Conservation (phyloP, 2,329 filamentous ascomycete species). For the Cercospora zeae-maydis region DNA sequence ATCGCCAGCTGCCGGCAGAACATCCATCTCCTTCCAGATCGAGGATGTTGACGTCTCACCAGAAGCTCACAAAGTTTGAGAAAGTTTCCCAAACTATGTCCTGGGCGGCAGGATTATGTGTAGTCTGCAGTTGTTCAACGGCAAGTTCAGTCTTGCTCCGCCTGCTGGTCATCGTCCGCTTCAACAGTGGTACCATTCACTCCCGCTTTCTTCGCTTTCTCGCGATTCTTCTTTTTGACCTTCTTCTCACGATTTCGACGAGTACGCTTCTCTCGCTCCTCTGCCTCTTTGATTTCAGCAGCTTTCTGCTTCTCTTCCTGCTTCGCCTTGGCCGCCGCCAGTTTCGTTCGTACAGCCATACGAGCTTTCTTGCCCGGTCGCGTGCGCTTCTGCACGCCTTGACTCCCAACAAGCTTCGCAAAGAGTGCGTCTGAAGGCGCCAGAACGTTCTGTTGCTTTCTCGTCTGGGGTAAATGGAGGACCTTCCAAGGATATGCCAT, state of each 20-base stretch:
- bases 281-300: conserved; percentile 31
- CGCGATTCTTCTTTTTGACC: conserved; percentile 35
- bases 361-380: conserved; percentile 35
- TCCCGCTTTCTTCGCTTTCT: conserved; percentile 36
- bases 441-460: conserved; percentile 14
- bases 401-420: conserved; percentile 3
- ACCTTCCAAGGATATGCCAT: conserved; percentile 26
- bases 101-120: too few species aligned
- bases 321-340: conserved; percentile 22
- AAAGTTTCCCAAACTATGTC: too few species aligned
- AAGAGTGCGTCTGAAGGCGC: conserved; percentile 7
- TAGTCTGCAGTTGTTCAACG: too few species aligned
- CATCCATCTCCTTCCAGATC: too few species aligned
- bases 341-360: conserved; percentile 29
- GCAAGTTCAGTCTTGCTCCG: background rate
- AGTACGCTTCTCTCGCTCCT: conserved; percentile 35
- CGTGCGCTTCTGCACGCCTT: conserved; percentile 24
- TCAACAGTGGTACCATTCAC: background rate
- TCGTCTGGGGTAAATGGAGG: conserved; percentile 17
- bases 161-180: background rate
- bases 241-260: conserved; percentile 37
- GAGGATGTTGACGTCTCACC: too few species aligned
- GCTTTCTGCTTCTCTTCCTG: conserved; percentile 25
- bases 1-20: too few species aligned
- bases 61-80: too few species aligned